These are phyloP conservation scores for Ophiostoma perfectum DNA, from an alignment of 2,329 filamentous ascomycete species.

Conservation along the genomic window DNA sequence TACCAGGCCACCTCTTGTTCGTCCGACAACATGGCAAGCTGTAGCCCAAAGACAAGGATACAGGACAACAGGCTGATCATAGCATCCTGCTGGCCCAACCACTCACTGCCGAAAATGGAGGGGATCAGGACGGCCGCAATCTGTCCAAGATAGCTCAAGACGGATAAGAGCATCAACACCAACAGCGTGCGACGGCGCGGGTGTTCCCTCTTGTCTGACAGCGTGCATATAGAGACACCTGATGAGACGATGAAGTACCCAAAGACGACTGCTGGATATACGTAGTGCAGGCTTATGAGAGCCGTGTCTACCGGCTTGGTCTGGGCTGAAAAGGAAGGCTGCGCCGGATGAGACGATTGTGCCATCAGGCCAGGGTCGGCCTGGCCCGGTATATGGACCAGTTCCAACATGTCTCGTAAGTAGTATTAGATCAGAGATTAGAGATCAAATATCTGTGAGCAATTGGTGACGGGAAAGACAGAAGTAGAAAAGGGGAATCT, in stretches of 20 bases:
- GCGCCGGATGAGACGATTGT: neutral
- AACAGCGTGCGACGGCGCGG: constrained; percentile 42
- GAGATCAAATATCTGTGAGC: too few species aligned
- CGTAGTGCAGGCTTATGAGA: constrained; percentile 49
- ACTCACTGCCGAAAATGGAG: constrained; percentile 35
- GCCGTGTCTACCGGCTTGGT: constrained; percentile 30
- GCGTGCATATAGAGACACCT: constrained; percentile 47
- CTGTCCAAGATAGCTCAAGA: constrained; percentile 46
- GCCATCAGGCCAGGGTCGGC: neutral
- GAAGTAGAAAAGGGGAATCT: too few species aligned
- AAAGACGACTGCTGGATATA: constrained; percentile 53
- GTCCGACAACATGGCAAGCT: constrained; percentile 51
- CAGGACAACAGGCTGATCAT: constrained; percentile 57
- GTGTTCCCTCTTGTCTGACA: constrained; percentile 38
- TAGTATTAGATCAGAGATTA: too few species aligned
- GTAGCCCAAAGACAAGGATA: constrained; percentile 57
- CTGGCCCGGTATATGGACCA: constrained; percentile 2
- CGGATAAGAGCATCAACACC: constrained; percentile 39
- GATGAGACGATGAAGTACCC: constrained; percentile 52
- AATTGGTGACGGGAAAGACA: too few species aligned
- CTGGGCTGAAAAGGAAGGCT: constrained; percentile 11
- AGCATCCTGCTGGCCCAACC: constrained; percentile 43
- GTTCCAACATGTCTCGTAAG: neutral
- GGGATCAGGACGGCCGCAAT: constrained; percentile 38
- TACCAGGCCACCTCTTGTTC: constrained; percentile 52